Base-by-base conservation (phyloP, 345 rosid species). In the Eucalyptus victrix region DNA sequence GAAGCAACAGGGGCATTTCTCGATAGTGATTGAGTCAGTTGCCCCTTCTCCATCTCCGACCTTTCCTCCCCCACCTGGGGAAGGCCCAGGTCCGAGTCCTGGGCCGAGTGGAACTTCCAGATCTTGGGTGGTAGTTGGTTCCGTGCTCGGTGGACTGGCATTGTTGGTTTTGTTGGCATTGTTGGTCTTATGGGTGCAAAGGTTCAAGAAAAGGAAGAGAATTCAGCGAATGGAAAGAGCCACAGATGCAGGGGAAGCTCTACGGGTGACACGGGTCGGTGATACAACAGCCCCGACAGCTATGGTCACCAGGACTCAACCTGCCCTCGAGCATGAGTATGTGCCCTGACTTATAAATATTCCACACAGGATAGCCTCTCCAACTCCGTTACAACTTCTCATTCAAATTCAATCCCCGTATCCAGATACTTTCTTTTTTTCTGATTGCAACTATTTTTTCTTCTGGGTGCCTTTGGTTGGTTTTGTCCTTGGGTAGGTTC, bases 191-290 rank as follows among this genome's bases (percentile, higher is more conserved):
- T 92, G 99, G 94, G 92, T 90, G 88, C 93, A 91, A 50, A 95
- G 93, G 56, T 93, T 93, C 90, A 95, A 95, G 95, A 89, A 91
- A 81, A 93, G 91, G 86, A 95, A 92, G 94, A 93, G 89, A 88
- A 93, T 97, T 92, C 93, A 91, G 49, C 95, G 94, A 90, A 97
- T 98, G 99, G 96, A 98, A 92, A 97, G 91, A 91, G 99, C 97
- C 58, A 95, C 99, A 58, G 99, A 97, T 85, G 93, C 93, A 87
- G 99, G 99, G 87, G 99, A 98, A 93, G 94, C 97, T 86, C 92
- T 98, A 30, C 92, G 91, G 30, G 95, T 96, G 96, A 92, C 97
- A 54, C 60, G 92, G 2, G 94, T 97, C 3, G 97, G 99, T 21
- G 94, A 94, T 81, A 92, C 96, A 8, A 95, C 91, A 93, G 98